Conservation (phyloP, 768 basidiomycete species). For the Clavaria fumosa region DNA sequence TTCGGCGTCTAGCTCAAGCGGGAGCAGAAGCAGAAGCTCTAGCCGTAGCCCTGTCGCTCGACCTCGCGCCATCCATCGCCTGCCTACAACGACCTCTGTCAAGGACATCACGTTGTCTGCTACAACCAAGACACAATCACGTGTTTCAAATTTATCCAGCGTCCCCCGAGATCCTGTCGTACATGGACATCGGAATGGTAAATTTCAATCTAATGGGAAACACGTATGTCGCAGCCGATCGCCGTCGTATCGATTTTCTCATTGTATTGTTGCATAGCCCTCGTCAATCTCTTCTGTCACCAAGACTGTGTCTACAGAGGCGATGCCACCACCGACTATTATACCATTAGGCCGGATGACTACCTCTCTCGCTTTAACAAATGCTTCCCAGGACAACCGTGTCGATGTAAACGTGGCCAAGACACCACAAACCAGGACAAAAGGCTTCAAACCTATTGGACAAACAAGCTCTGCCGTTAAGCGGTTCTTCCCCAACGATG, state of each 20-base stretch:
- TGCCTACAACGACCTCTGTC: constrained; percentile 34
- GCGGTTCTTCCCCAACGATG: constrained; percentile 73
- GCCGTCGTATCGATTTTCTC: no score
- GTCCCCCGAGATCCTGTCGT: constrained; percentile 7
- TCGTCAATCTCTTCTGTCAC: constrained; percentile 5
- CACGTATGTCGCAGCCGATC: constrained; percentile 19
- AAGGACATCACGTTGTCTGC: constrained; percentile 19
- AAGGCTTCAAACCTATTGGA: constrained; percentile 56
- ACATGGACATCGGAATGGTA: constrained; percentile 22
- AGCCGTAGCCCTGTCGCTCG: constrained; percentile 40
- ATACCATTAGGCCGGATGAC: constrained; percentile 9
- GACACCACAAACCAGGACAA: constrained; percentile 19
- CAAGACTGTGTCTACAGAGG: constrained; percentile 5
- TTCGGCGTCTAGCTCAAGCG: constrained; percentile 38
- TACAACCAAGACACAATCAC: no score
- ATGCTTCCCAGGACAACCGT: background rate
- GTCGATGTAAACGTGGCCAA: background rate
- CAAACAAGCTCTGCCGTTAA: constrained; percentile 43
- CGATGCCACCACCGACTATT: constrained; percentile 19
- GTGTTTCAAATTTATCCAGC: constrained; percentile 13
- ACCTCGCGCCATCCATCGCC: constrained; percentile 43
- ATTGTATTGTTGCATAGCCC: background rate
- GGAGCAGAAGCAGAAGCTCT: constrained; percentile 38
- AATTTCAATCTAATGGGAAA: constrained; percentile 22
- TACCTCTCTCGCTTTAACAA: background rate